phyloP scores from a whole-genome alignment of 352 stramenopile genomes.

The Globisporangium splendens region DNA sequence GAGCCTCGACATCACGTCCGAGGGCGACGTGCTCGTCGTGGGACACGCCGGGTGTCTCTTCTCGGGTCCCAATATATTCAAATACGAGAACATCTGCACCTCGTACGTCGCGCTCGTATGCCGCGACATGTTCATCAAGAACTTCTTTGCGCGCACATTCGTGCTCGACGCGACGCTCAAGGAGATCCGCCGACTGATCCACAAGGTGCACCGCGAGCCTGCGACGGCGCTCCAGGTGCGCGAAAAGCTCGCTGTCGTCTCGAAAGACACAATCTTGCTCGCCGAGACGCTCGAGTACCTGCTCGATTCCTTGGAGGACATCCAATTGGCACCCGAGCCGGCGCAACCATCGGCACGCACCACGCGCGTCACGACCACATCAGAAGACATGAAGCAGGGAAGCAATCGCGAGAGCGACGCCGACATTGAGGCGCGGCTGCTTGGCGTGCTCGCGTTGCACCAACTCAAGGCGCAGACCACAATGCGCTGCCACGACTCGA shows the following conservation, averaged over 20 bases:
- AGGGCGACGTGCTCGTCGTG: conserved; percentile 93
- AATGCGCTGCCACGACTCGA: conserved; percentile 92
- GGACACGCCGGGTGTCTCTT: conserved; percentile 92
- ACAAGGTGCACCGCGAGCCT: conserved; percentile 84
- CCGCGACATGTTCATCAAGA: conserved; percentile 97
- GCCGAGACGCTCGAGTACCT: conserved; percentile 97
- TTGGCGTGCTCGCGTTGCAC: conserved; percentile 91
- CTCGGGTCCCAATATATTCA: conserved; percentile 92
- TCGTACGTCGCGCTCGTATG: conserved; percentile 95
- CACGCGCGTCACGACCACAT: background rate
- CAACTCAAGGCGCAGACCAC: conserved; percentile 88
- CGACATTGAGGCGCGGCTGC: conserved; percentile 66
- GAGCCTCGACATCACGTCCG: conserved; percentile 92
- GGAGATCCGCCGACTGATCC: conserved; percentile 90
- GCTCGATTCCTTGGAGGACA: conserved; percentile 93
- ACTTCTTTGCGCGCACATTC: conserved; percentile 96
- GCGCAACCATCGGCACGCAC: conserved; percentile 16
- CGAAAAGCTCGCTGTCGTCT: conserved; percentile 90
- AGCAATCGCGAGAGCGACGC: conserved; percentile 31
- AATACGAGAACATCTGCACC: conserved; percentile 94
- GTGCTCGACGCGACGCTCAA: conserved; percentile 96
- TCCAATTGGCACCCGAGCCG: conserved; percentile 20
- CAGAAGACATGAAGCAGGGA: background rate
- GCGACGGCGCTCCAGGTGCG: conserved; percentile 80
- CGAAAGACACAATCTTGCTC: conserved; percentile 94